A percentile compares a stretch with the other conserved stretches of the same genome.
phyloP scores from a whole-genome alignment of 331 rosid genomes.

The Ulmus americana region DNA sequence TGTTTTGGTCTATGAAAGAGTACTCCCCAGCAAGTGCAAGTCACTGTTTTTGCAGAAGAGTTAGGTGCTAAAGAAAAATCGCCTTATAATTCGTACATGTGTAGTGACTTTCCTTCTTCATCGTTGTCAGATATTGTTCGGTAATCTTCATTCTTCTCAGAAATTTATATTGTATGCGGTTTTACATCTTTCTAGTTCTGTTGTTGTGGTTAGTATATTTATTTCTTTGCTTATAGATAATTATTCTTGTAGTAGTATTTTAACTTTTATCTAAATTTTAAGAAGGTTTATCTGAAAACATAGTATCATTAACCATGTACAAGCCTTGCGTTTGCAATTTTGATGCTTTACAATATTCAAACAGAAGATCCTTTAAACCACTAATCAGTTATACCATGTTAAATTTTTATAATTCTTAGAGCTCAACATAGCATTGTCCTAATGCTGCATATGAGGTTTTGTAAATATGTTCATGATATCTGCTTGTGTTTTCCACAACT shows the following conservation, averaged over 20 bases:
- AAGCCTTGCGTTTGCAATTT: no score
- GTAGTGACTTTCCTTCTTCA: slow-evolving; percentile 56
- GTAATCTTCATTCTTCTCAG: slow-evolving; percentile 36
- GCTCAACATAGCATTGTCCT: no score
- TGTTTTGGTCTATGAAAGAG: slow-evolving; percentile 38
- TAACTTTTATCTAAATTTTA: neutral
- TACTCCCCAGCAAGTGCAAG: slow-evolving; percentile 52
- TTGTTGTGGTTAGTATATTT: neutral
- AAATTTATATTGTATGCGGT: neutral
- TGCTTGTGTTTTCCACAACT: no score
- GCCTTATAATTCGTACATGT: slow-evolving; percentile 45
- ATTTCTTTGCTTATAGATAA: slow-evolving; percentile 15
- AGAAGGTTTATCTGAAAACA: no score
- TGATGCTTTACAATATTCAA: no score
- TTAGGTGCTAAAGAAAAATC: slow-evolving; percentile 67
- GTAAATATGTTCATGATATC: no score
- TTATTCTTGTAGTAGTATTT: neutral
- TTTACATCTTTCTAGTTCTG: slow-evolving; percentile 1
- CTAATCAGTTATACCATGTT: no score
- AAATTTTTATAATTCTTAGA: no score
- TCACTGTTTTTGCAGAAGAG: slow-evolving; percentile 79
- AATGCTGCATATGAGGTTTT: no score
- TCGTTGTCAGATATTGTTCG: slow-evolving; percentile 55
- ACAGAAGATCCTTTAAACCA: no score
- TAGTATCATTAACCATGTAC: no score